Base-by-base conservation (phyloP, 2,329 filamentous ascomycete genomes). In the Delphinella strobiligena region DNA sequence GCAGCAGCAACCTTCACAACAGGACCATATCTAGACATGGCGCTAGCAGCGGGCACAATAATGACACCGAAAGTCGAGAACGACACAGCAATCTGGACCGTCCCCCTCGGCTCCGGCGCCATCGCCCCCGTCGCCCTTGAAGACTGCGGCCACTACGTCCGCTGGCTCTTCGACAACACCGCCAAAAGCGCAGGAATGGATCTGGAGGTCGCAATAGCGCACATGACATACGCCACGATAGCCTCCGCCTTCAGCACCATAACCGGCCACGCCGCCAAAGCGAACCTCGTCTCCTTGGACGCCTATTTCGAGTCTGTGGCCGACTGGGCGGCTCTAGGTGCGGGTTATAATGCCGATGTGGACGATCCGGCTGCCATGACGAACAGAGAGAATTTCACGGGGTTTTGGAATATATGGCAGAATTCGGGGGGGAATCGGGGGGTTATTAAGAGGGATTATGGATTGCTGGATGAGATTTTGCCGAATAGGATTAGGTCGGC, bases 401-500 rank as follows among this genome's bases (percentile, higher is more conserved):
- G 61, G 0, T 73, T 67, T 46, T 74, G 68, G 64, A 67, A 61
- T 40, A 43, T 65, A 38, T 74, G 61, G 56, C 60, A 54, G 34
- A 38, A 61, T 39, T 63, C 62, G 1, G 61, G 60, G 0, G 58
- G 55, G 0, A 66, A 68, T 38, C 49, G 52, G 19, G 64, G 63
- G 0, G 45, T 72, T 4, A 46, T 71, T 2, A 50, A 51, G 42
- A 59, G 68, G 36, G 63, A 74, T 47, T 72, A 71, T 47, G 54
- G 47, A 11, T 44, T 73, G 14, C 51, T 75, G 31, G 70, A 74
- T 48, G 60, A 68, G 52, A 73, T 75, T 36, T 60, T 68, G 48
- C 70, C 71, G 0, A 49, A 49, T 1, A 56, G 71, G n/a, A 64
- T 71, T 40, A 62, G 52, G 48, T 66, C 54, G 24, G 66, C 61